Evolutionary conservation across 371 early-diverging fungal genomes (phyloP).

Genomic region (Blakeslea trispora): DNA sequence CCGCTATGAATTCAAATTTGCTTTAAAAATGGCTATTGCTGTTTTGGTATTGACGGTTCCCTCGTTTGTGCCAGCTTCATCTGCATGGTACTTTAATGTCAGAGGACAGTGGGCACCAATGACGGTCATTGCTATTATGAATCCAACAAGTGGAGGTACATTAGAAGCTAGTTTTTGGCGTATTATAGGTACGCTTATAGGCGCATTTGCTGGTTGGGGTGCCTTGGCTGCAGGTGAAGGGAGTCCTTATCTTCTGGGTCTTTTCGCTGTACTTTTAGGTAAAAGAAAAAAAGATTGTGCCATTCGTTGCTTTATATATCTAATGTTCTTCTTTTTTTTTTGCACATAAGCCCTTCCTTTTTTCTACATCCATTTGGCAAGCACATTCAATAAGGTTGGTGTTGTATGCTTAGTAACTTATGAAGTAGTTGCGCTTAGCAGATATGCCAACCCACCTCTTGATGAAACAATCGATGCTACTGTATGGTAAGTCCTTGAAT

Average conservation of each 20-base stretch:
- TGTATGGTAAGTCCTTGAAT: conserved; percentile 43
- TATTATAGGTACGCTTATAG: conserved; percentile 56
- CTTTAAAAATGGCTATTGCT: conserved; percentile 60
- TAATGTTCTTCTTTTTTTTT: conserved; percentile 1
- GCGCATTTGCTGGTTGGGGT: conserved; percentile 53
- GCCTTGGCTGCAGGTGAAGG: conserved; percentile 49
- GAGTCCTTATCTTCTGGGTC: conserved; percentile 53
- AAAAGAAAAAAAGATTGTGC: conserved; percentile 6
- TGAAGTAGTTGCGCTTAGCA: conserved; percentile 43
- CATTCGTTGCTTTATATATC: neutral
- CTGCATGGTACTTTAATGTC: conserved; percentile 38
- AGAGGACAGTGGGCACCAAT: conserved; percentile 65
- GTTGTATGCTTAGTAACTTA: conserved; percentile 48
- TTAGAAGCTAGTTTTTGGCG: conserved; percentile 56
- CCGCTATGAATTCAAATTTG: conserved; percentile 58
- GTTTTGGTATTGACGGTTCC: conserved; percentile 48
- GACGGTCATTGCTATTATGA: conserved; percentile 62
- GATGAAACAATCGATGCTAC: conserved; percentile 40
- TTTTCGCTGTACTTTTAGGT: conserved; percentile 59
- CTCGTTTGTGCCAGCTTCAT: conserved; percentile 51
- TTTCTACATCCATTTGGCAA: conserved; percentile 50
- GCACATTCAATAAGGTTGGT: conserved; percentile 47
- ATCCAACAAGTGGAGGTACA: conserved; percentile 64
- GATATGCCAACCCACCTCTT: conserved; percentile 31
- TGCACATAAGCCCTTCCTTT: conserved; percentile 38